Evolutionary conservation across 805 yeast species (phyloP), one percentile per base, ranked within the genome.

Genomic region (Saturnispora hagleri): DNA sequence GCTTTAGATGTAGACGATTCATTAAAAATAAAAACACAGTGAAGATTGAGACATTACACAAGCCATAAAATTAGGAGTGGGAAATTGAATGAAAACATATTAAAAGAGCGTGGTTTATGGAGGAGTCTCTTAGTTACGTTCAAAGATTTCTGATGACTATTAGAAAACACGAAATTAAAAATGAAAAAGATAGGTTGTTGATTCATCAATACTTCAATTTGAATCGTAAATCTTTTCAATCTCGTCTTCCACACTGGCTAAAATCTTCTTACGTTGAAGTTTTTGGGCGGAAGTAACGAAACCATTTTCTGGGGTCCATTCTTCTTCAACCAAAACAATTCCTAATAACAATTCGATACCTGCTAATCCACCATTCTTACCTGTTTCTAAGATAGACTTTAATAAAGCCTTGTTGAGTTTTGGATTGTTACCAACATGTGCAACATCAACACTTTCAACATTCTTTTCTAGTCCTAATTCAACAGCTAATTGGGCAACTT

Each of bases 251-350:
- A 84, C 86, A 55, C 82, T 79, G 33, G 75, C 79, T 60, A 88
- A 72, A 64, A 93, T 93, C 74, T 86, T 86, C 75, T 79, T 86
- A 75, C 99, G 85, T 75, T 91, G 97, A 63, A 93, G 77, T 72
- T 93, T 93, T 71, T 90, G 97, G 26, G 99, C 99, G 53, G 95
- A 82, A 15, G 98, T 89, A 52, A 91, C 95, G 58, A 73, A 88
- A 0, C 97, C 98, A 65, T 81, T 87, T 69, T 89, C 93, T 43
- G 99, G 98, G 41, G 98, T 93, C 98, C 99, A 93, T 73, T 93
- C 99, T 49, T 82, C 91, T 58, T 87, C 90, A 53, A 82, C 76
- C 54, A 93, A 68, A 13, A 85, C 89, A 55, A 85, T 75, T 59
- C 90, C 95, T 57, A 80, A 80, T 52, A 93, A 65, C 57, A 91